Evolutionary conservation across 257 asterid species (phyloP), one percentile per base, ranked within the genome.

Genomic region (Capsicum chinense): DNA sequence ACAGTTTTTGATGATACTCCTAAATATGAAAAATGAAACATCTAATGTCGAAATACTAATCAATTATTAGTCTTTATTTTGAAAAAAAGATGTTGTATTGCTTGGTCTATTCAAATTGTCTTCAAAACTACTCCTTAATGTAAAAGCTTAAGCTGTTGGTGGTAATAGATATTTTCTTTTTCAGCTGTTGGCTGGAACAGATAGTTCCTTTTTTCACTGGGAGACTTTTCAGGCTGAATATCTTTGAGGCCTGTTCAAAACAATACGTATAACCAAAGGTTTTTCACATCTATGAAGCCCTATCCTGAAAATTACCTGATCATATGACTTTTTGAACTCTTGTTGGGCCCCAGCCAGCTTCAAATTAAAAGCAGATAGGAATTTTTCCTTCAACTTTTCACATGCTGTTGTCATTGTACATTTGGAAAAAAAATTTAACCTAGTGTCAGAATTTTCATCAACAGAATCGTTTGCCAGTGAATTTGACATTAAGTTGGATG

Each of bases 241-340:
- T 52, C 63, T 52, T 19, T 26, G 48, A 76, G 52, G 76, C 47
- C 76, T 37, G 76, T 68, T 68, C 52, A 37, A 37, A 37, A n/a
- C 26, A 68, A 68, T 35, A 68, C 37, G 21, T 68, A 37, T 68
- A 15, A 50, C 21, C 21, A 68, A 37, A 68, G 50, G 52, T 37
- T 76, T 76, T 76, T 54, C 21, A 69, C 63, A 35, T 78, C 56
- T 12, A 66, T 39, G 80, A 58, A 87, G 69, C 83, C 68, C 87
- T 82, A 52, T 83, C 80, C 88, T 80, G 74, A 85, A 85, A 50
- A 84, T 79, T 89, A 96, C 99, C 98, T 96, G 98, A 82, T 87
- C 91, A 87, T 91, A 85, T 52, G 91, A 87, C 90, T 93, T 93
- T 87, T 90, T 91, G 92, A 96, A 94, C 85, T 96, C 99, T 87